Conservation (phyloP, 2,329 filamentous ascomycete species). For the Leptographium lundbergii region DNA sequence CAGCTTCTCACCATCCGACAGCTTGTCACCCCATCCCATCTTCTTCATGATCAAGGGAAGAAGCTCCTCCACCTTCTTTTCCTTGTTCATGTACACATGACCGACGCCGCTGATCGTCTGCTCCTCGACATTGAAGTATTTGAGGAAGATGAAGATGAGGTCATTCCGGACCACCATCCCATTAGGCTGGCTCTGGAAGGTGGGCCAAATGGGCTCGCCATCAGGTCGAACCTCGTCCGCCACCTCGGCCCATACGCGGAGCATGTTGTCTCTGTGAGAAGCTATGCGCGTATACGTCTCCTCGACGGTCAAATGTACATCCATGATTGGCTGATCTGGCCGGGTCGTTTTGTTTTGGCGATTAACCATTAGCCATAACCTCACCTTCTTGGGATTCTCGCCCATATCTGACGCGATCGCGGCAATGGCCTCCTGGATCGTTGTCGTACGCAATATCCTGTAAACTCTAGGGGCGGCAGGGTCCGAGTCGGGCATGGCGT, state of each 20-base stretch:
- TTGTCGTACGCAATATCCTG: constrained; percentile 61
- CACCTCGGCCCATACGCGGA: constrained; percentile 81
- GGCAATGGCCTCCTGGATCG: constrained; percentile 60
- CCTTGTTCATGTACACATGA: constrained; percentile 76
- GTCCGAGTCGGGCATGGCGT: constrained; percentile 41
- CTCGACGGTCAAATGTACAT: constrained; percentile 63
- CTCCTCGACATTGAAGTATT: constrained; percentile 70
- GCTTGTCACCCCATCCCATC: constrained; percentile 77
- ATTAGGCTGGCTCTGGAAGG: constrained; percentile 44
- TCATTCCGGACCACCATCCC: constrained; percentile 47
- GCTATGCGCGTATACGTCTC: constrained; percentile 45
- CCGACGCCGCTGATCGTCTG: constrained; percentile 68
- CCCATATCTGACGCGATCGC: constrained; percentile 59
- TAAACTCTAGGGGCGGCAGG: constrained; percentile 60
- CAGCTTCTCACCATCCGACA: constrained; percentile 47
- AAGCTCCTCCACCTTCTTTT: constrained; percentile 79
- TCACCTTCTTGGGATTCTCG: constrained; percentile 55
- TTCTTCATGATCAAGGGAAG: constrained; percentile 63
- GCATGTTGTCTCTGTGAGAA: constrained; percentile 53
- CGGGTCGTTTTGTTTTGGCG: constrained; percentile 93
- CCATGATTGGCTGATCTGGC: constrained; percentile 76
- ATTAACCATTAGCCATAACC: constrained; percentile 96
- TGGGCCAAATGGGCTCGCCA: constrained; percentile 61
- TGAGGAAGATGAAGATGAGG: constrained; percentile 74
- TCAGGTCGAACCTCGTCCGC: constrained; percentile 53